These are phyloP conservation scores for Immersiella caudata DNA, from an alignment of 495 filamentous ascomycete species.

Conservation along the genomic window DNA sequence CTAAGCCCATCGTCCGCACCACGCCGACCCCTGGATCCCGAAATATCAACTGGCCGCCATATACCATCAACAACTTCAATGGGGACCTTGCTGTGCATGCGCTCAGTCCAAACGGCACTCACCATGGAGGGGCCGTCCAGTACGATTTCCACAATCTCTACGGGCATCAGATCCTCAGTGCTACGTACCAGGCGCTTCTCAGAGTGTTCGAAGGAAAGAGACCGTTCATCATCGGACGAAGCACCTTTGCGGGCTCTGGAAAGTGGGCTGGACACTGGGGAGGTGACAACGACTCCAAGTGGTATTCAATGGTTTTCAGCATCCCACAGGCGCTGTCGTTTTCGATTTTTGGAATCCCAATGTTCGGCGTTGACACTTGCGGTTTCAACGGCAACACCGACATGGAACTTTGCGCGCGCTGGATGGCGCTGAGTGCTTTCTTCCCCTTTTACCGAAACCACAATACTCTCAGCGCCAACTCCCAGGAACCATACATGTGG, in stretches of 20 bases:
- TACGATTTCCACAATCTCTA: constrained; percentile 83
- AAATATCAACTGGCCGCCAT: constrained; percentile 79
- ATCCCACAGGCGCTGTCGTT: constrained; percentile 83
- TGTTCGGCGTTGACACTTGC: constrained; percentile 85
- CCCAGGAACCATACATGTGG: constrained; percentile 82
- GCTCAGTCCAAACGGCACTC: constrained; percentile 76
- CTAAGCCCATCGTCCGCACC: constrained; percentile 58
- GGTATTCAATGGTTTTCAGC: constrained; percentile 71
- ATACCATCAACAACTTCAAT: constrained; percentile 78
- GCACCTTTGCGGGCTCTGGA: constrained; percentile 80
- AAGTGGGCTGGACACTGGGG: constrained; percentile 87
- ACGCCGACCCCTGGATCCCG: constrained; percentile 70
- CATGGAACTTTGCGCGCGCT: constrained; percentile 77
- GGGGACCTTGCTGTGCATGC: constrained; percentile 76
- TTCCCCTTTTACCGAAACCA: constrained; percentile 91
- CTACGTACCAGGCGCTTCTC: constrained; percentile 75
- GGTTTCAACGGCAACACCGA: constrained; percentile 75
- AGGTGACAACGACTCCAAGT: constrained; percentile 75
- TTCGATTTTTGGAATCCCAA: constrained; percentile 81
- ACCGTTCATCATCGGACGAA: constrained; percentile 85
- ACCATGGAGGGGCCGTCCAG: constrained; percentile 68
- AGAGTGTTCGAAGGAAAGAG: constrained; percentile 65
- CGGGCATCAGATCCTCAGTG: constrained; percentile 76
- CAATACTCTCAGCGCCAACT: constrained; percentile 62
- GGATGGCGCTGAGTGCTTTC: constrained; percentile 86